Evolutionary conservation across 2,329 filamentous ascomycete species (phyloP).

Genomic region (Penicillium palitans): DNA sequence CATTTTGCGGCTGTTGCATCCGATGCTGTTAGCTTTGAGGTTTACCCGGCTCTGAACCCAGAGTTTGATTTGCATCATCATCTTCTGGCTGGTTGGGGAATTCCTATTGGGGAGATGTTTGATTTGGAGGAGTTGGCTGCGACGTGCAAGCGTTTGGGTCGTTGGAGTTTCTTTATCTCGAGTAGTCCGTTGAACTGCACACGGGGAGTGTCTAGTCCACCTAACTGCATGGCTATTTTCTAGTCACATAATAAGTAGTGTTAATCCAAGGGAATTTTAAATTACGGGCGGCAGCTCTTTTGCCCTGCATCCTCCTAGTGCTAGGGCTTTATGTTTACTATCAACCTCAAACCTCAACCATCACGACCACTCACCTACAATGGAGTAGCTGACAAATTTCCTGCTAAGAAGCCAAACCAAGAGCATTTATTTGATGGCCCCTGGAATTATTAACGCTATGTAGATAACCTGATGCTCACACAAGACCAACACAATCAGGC

Average conservation of each 20-base stretch:
- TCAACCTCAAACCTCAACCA: too few species aligned
- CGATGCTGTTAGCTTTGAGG: constrained; percentile 61
- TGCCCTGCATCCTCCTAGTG: too few species aligned
- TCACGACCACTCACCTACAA: too few species aligned
- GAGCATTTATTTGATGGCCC: too few species aligned
- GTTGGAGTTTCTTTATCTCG: constrained; percentile 43
- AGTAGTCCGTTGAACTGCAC: constrained; percentile 44
- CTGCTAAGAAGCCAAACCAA: too few species aligned
- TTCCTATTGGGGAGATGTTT: constrained; percentile 45
- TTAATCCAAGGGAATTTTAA: background rate
- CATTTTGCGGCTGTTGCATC: constrained; percentile 61
- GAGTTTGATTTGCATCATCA: constrained; percentile 41
- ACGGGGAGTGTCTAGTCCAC: constrained; percentile 43
- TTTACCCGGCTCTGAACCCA: constrained; percentile 42
- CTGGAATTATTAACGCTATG: too few species aligned
- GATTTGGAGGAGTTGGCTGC: constrained; percentile 40
- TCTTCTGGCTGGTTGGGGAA: constrained; percentile 40
- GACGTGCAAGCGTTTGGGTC: constrained; percentile 33
- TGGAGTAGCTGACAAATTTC: too few species aligned
- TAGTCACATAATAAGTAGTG: constrained; percentile 16
- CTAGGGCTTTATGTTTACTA: too few species aligned
- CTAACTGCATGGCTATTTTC: constrained; percentile 48
- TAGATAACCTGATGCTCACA: too few species aligned
- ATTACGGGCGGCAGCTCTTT: too few species aligned
- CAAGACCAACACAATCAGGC: too few species aligned